These are phyloP conservation scores for Dictyostelium intermedium DNA, from an alignment of 78 protist species.

Conservation along the genomic window DNA sequence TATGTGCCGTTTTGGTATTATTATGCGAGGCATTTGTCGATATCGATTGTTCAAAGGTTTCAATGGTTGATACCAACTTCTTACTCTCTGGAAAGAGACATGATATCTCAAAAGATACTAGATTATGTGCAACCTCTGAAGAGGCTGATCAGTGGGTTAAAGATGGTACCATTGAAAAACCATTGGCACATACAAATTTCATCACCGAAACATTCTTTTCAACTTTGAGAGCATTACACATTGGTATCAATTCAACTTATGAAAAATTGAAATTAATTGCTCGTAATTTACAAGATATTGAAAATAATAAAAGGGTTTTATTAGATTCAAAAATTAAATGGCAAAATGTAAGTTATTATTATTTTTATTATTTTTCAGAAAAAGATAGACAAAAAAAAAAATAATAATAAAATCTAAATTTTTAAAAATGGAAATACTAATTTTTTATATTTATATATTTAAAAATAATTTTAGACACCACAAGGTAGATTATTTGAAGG, in stretches of 20 bases:
- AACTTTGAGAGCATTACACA: slow-evolving; percentile 44
- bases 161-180: not conserved
- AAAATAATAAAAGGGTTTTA: not conserved
- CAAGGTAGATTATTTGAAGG: slow-evolving; percentile 52
- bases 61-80: slow-evolving; percentile 46
- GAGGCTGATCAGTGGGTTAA: slow-evolving; percentile 30
- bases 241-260: slow-evolving; percentile 27
- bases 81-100: slow-evolving; percentile 29
- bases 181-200: slow-evolving; percentile 11
- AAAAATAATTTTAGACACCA: slow-evolving; percentile 73
- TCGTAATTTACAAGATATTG: slow-evolving; percentile 9
- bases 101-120: slow-evolving; percentile 35
- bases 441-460: not conserved
- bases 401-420: not conserved
- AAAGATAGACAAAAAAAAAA: not conserved
- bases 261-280: not conserved
- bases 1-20: slow-evolving; percentile 35
- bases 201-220: slow-evolving; percentile 77
- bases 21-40: slow-evolving; percentile 76
- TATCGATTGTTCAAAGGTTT: slow-evolving; percentile 21
- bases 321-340: slow-evolving; percentile 23
- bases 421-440: not conserved
- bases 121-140: slow-evolving; percentile 43
- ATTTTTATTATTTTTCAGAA: too few relatives aligned
- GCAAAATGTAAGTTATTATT: slow-evolving; percentile 34